A percentile compares a stretch with the other conserved stretches of the same genome.
Evolutionary conservation across 1,139 yeast genomes (phyloP).

Genomic region (Wickerhamomyces sp.): DNA sequence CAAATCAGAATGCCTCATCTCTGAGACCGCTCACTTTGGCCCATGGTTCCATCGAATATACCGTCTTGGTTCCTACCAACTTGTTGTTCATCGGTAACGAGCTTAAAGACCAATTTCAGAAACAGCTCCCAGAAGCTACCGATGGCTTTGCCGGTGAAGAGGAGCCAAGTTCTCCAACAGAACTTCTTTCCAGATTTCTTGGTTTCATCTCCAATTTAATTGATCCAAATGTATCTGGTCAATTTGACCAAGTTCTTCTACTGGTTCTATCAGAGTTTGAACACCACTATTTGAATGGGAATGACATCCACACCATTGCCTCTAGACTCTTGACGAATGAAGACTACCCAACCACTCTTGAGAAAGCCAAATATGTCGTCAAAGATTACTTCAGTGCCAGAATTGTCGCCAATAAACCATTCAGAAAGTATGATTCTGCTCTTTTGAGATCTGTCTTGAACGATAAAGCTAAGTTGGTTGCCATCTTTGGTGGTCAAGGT

Average conservation of each 20-base stretch:
- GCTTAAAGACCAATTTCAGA: slow-evolving; percentile 78
- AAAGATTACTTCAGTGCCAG: slow-evolving; percentile 63
- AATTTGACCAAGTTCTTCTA: slow-evolving; percentile 64
- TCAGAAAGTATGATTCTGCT: slow-evolving; percentile 57
- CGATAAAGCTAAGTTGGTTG: slow-evolving; percentile 58
- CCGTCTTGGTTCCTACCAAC: slow-evolving; percentile 79
- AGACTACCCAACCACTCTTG: slow-evolving; percentile 57
- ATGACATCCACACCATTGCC: slow-evolving; percentile 89
- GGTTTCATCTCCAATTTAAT: slow-evolving; percentile 69
- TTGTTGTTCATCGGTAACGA: slow-evolving; percentile 79
- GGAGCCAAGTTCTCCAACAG: slow-evolving; percentile 87
- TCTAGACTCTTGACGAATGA: slow-evolving; percentile 53
- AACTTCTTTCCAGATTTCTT: slow-evolving; percentile 76
- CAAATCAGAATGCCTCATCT: slow-evolving; percentile 30
- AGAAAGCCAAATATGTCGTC: slow-evolving; percentile 69
- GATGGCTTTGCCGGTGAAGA: slow-evolving; percentile 84
- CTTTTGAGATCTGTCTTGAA: slow-evolving; percentile 57
- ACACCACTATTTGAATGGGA: slow-evolving; percentile 62
- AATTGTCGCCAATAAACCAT: slow-evolving; percentile 42
- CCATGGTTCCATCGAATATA: slow-evolving; percentile 86
- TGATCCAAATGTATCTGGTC: slow-evolving; percentile 44
- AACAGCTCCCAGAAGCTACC: slow-evolving; percentile 73
- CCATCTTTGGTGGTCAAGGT: slow-evolving; percentile 99
- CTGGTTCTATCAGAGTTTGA: slow-evolving; percentile 80
- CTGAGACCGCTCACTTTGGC: slow-evolving; percentile 75